These are phyloP conservation scores for Tylopilus vinaceipallidus DNA, from an alignment of 768 basidiomycete genomes.

Conservation along the genomic window DNA sequence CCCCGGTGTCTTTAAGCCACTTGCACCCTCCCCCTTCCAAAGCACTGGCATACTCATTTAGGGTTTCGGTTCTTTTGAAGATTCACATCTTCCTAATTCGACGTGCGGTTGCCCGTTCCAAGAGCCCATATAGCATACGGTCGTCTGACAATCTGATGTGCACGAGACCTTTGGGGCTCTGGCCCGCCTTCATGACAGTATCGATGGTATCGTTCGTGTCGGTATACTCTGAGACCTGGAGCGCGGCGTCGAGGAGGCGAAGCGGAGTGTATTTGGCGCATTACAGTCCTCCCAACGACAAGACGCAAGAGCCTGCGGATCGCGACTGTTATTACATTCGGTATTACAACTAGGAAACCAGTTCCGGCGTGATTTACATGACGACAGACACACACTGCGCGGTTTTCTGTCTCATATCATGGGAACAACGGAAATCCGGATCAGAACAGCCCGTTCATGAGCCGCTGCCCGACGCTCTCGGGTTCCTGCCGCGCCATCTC, in stretches of 20 bases:
- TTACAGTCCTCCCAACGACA: too few species aligned
- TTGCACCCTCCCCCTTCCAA: conserved; percentile 98
- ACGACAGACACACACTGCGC: too few species aligned
- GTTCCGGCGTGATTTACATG: too few species aligned
- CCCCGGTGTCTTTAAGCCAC: conserved; percentile 96
- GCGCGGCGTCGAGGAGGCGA: conserved; percentile 80
- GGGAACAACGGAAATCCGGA: too few species aligned
- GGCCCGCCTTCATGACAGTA: too few species aligned
- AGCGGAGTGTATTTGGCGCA: conserved; percentile 79
- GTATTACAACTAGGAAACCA: too few species aligned
- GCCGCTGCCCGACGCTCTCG: conserved; percentile 70
- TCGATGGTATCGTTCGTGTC: conserved; percentile 85
- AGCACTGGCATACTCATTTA: conserved; percentile 96
- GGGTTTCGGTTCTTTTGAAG: conserved; percentile 96
- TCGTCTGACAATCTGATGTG: too few species aligned
- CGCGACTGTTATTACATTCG: too few species aligned
- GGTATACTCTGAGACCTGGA: conserved; percentile 84
- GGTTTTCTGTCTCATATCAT: too few species aligned
- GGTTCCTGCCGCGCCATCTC: conserved; percentile 99
- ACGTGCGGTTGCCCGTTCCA: conserved; percentile 97
- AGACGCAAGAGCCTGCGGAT: too few species aligned
- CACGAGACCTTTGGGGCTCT: too few species aligned
- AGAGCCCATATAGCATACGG: too few species aligned
- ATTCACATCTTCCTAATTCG: conserved; percentile 99
- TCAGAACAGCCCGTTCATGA: conserved; percentile 58